Evolutionary conservation across 192 early-diverging fungal genomes (phyloP).

Genomic region (Glomus cerebriforme): DNA sequence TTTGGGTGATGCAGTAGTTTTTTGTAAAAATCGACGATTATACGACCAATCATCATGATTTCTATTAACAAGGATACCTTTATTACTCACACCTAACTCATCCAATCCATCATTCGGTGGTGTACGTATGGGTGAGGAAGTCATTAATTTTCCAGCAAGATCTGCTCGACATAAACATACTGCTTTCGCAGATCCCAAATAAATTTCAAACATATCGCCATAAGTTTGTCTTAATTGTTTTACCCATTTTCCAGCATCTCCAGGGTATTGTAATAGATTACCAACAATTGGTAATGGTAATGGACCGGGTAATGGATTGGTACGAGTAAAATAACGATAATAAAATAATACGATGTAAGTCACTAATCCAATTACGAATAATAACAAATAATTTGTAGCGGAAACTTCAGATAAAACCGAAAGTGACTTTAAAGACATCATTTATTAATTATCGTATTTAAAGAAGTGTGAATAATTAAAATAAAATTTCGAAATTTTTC

Average conservation of each 20-base stretch:
- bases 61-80: constrained; percentile 3
- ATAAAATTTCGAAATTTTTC: no score
- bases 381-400: not conserved
- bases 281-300: constrained; percentile 18
- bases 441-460: no score
- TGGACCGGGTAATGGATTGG: constrained; percentile 6
- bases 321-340: constrained; percentile 13
- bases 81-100: not conserved
- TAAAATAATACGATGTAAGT: not conserved
- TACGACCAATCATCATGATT: not conserved
- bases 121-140: not conserved
- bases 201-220: constrained; percentile 22
- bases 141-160: not conserved
- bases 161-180: not conserved
- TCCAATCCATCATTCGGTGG: not conserved
- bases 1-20: not conserved
- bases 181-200: not conserved
- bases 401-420: not conserved
- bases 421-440: no score
- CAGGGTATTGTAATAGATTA: not conserved
- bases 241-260: not conserved
- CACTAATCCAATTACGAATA: not conserved
- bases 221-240: not conserved
- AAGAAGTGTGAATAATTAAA: no score
- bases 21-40: not conserved